phyloP scores from a whole-genome alignment of 2,329 filamentous ascomycete species.

The Ampelomyces quisqualis region DNA sequence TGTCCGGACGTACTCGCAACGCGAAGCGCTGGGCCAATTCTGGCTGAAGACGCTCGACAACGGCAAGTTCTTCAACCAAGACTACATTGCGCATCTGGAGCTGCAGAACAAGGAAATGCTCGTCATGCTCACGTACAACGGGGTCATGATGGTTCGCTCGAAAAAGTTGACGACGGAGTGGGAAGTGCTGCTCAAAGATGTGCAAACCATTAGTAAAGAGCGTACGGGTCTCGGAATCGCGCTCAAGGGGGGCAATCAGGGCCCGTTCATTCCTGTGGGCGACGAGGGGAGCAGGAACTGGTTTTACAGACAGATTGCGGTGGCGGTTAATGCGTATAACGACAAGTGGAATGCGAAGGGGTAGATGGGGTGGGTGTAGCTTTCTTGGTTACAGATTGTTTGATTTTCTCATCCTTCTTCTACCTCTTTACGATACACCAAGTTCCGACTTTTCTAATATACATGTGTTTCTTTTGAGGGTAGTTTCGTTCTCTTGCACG shows the following conservation, averaged over 20 bases:
- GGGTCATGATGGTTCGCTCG: slow-evolving; percentile 87
- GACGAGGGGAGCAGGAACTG: slow-evolving; percentile 75
- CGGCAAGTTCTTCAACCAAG: slow-evolving; percentile 95
- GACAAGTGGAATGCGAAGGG: slow-evolving; percentile 66
- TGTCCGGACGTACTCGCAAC: slow-evolving; percentile 89
- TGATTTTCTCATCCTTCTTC: no score
- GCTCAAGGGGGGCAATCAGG: slow-evolving; percentile 85
- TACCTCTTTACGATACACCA: not conserved
- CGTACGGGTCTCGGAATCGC: slow-evolving; percentile 88
- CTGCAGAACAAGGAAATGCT: slow-evolving; percentile 88
- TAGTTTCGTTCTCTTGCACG: no score
- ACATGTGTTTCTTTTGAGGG: not conserved
- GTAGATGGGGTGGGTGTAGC: slow-evolving; percentile 31
- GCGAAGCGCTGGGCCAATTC: slow-evolving; percentile 93
- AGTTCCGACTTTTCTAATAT: not conserved
- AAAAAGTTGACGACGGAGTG: slow-evolving; percentile 86
- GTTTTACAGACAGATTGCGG: slow-evolving; percentile 65
- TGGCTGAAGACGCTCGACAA: slow-evolving; percentile 99
- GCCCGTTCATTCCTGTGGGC: slow-evolving; percentile 91
- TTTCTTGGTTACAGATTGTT: slow-evolving; percentile 2
- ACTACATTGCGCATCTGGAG: slow-evolving; percentile 95
- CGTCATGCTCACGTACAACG: slow-evolving; percentile 59
- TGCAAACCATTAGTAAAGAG: slow-evolving; percentile 97
- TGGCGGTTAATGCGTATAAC: slow-evolving; percentile 68
- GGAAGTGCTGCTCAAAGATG: slow-evolving; percentile 93